phyloP scores from a whole-genome alignment of 2,329 filamentous ascomycete species.

The Exophiala calicioides region DNA sequence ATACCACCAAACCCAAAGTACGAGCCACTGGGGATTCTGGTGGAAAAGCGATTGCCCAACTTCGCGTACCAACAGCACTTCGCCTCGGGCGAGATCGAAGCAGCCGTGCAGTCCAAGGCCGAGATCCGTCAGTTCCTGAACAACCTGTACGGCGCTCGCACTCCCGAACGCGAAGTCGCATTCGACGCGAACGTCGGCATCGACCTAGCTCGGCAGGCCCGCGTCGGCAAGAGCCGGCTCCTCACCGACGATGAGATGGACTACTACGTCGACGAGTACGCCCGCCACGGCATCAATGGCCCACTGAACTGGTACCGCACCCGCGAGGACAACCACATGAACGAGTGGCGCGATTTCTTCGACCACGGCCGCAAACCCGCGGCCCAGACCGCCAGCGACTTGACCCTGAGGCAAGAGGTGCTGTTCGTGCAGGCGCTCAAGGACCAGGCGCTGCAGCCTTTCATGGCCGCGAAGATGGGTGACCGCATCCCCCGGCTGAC shows the following conservation, averaged over 20 bases:
- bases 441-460: slow-evolving; percentile 72
- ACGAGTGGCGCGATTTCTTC: slow-evolving; percentile 59
- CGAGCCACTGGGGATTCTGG: slow-evolving; percentile 60
- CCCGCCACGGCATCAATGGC: slow-evolving; percentile 71
- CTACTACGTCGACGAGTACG: slow-evolving; percentile 73
- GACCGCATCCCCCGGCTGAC: slow-evolving; percentile 58
- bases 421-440: slow-evolving; percentile 73
- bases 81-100: slow-evolving; percentile 66
- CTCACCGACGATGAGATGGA: slow-evolving; percentile 70
- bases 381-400: slow-evolving; percentile 1
- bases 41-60: slow-evolving; percentile 61
- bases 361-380: slow-evolving; percentile 13
- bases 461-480: slow-evolving; percentile 72
- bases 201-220: slow-evolving; percentile 62
- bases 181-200: slow-evolving; percentile 66
- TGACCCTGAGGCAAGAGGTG: slow-evolving; percentile 38
- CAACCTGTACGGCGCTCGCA: slow-evolving; percentile 68
- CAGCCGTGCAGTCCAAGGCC: slow-evolving; percentile 56
- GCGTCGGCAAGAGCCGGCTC: slow-evolving; percentile 54
- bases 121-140: slow-evolving; percentile 70
- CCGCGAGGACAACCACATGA: slow-evolving; percentile 69
- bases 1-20: slow-evolving; percentile 55
- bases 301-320: slow-evolving; percentile 89
- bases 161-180: slow-evolving; percentile 55
- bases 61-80: slow-evolving; percentile 87